Conservation (phyloP, 768 basidiomycete species). For the Xanthoconium purpureum region DNA sequence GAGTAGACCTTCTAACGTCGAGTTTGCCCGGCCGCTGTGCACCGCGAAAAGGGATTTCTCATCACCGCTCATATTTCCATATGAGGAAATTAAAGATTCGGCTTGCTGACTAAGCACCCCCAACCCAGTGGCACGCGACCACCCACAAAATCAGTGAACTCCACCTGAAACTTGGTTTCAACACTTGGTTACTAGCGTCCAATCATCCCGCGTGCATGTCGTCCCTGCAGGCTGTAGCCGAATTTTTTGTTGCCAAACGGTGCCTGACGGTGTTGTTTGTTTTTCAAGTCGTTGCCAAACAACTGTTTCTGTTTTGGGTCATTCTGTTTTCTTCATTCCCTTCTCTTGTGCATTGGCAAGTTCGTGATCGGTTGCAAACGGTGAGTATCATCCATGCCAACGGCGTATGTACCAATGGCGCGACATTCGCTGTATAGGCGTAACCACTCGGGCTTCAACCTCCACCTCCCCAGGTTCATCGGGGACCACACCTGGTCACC, state of each 20-base stretch:
- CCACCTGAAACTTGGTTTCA: background rate
- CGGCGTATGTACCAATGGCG: background rate
- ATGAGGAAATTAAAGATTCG: constrained; percentile 15
- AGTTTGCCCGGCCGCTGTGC: constrained; percentile 3
- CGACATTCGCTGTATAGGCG: background rate
- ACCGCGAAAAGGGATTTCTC: constrained; percentile 6
- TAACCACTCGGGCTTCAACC: background rate
- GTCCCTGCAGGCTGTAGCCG: background rate
- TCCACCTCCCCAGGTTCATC: background rate
- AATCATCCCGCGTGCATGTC: background rate
- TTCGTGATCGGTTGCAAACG: background rate
- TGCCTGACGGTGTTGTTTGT: constrained; percentile 5
- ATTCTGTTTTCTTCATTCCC: background rate
- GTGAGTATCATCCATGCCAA: background rate
- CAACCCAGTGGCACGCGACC: constrained; percentile 17
- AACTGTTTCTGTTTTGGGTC: constrained; percentile 6
- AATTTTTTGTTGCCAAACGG: background rate
- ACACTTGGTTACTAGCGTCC: background rate
- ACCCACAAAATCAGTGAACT: background rate
- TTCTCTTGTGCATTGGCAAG: background rate
- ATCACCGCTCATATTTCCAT: constrained; percentile 1
- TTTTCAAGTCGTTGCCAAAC: constrained; percentile 17
- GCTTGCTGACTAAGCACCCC: constrained; percentile 30
- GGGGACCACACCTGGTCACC: no score
- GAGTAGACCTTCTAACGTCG: background rate